phyloP scores from a whole-genome alignment of 2,329 filamentous ascomycete genomes.

The Berkeleyomyces basicola region DNA sequence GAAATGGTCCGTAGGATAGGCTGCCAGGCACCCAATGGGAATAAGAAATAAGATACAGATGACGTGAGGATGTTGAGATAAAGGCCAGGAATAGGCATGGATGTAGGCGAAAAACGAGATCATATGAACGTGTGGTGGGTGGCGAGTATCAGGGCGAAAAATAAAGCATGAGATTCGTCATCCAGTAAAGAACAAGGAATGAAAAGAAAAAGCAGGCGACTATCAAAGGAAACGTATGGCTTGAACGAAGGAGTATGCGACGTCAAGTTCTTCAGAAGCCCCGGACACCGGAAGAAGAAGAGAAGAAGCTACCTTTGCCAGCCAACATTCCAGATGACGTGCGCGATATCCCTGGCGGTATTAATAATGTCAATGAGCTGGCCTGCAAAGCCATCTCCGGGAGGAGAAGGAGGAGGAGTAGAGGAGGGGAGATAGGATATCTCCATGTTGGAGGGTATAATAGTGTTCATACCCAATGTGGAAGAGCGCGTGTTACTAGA shows the following conservation, averaged over 20 bases:
- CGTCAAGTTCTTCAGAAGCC: slow-evolving; percentile 1
- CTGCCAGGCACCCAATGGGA: not conserved
- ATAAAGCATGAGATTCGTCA: not conserved
- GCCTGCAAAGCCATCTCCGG: slow-evolving; percentile 52
- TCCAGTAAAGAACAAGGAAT: not conserved
- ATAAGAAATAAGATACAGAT: not conserved
- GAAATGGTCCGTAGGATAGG: not conserved
- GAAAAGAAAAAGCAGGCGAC: not conserved
- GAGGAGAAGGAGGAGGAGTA: slow-evolving; percentile 14
- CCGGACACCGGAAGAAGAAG: slow-evolving; percentile 1
- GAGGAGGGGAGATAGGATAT: slow-evolving; percentile 25
- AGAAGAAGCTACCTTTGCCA: slow-evolving; percentile 33
- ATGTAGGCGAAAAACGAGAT: no score
- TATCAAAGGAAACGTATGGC: not conserved
- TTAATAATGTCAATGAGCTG: slow-evolving; percentile 69
- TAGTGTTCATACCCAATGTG: slow-evolving; percentile 61
- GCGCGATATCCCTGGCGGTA: slow-evolving; percentile 52
- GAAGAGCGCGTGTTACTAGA: slow-evolving; percentile 56
- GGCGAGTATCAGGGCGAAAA: not conserved
- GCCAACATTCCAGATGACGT: slow-evolving; percentile 57
- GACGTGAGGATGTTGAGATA: no score
- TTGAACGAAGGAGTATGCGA: not conserved
- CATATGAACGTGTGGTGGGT: not conserved
- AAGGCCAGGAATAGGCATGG: no score
- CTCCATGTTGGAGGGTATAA: slow-evolving; percentile 65